Evolutionary conservation across 768 basidiomycete species (phyloP), one percentile per base, ranked within the genome.

Genomic region (Suillus spraguei): DNA sequence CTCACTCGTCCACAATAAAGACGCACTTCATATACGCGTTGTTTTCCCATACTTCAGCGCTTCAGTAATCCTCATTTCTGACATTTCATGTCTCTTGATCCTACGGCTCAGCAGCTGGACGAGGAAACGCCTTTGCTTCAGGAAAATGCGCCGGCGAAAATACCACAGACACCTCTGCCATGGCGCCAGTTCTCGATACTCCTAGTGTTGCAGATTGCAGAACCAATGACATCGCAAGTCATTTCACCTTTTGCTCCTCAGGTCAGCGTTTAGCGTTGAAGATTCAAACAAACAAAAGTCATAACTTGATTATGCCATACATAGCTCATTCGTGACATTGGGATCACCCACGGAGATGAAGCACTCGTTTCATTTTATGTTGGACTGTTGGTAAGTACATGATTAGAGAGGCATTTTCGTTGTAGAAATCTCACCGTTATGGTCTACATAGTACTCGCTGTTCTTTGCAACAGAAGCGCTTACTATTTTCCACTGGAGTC

Each of bases 171-270:
- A 0, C 88, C 88, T 56, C 73, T 92, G 39, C 91, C 91, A 41
- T 85, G 82, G 84, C 79, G 80, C 60, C 91, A 92, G 78, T 81
- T 92, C 65, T 80, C 79, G 53, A 84, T 93, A 60, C 78, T 92
- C 3, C 72, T 93, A 64, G 78, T 91, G 65, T 78, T 92, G 47
- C 90, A 91, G 72, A 79, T 92, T 42, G 83, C 89, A 60, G 91
- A 93, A 72, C 90, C 91, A 5, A 71, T 93, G 63, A 88, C 90
- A 5, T 84, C 84, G 10, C 83, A 89, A 64, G 88, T 92, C 60
- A 91, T 92, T 63, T 85, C 85, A 54, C 91, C 91, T 0, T 92
- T 91, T 70, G 82, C 87, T 47, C 88, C 88, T 6, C 73, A 75
- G 79, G 89, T 88, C 65, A 36, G 82, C 56, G 4, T 50, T 69